Percentiles rank a stretch among this genome's conserved stretches.
Conservation (phyloP, 306 rosid genomes). For the Cucurbita ficifolia region DNA sequence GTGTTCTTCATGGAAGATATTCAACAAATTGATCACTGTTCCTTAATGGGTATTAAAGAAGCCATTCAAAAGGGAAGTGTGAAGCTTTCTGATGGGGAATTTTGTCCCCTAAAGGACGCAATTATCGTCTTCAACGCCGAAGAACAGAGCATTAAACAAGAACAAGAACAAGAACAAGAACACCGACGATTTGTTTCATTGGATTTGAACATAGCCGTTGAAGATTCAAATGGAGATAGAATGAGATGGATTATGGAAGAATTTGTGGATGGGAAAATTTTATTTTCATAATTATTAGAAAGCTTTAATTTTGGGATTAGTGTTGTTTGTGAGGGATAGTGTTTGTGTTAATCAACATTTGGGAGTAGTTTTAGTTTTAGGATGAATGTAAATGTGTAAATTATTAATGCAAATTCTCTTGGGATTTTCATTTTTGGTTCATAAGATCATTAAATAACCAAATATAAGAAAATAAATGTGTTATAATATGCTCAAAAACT, state of each 20-base stretch:
- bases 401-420: slow-evolving; percentile 2
- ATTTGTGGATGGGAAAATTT: slow-evolving; percentile 41
- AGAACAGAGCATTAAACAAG: slow-evolving; percentile 16
- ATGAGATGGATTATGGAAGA: slow-evolving; percentile 35
- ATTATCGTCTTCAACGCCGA: slow-evolving; percentile 54
- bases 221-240: slow-evolving; percentile 13
- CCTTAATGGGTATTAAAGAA: slow-evolving; percentile 48
- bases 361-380: neutral
- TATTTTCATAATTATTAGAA: slow-evolving; percentile 13
- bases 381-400: slow-evolving; percentile 3
- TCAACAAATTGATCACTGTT: slow-evolving; percentile 40
- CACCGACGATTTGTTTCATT: neutral
- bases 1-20: slow-evolving; percentile 70
- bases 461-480: neutral
- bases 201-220: slow-evolving; percentile 61
- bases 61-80: slow-evolving; percentile 48
- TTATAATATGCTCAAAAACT: neutral
- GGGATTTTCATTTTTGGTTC: neutral
- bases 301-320: slow-evolving; percentile 7
- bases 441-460: neutral
- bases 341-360: neutral
- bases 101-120: slow-evolving; percentile 54
- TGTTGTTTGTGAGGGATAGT: neutral
- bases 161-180: slow-evolving; percentile 7
- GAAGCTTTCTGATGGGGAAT: slow-evolving; percentile 34